These are phyloP conservation scores for Wickerhamomyces bovis DNA, from an alignment of 805 yeast genomes.

Conservation along the genomic window DNA sequence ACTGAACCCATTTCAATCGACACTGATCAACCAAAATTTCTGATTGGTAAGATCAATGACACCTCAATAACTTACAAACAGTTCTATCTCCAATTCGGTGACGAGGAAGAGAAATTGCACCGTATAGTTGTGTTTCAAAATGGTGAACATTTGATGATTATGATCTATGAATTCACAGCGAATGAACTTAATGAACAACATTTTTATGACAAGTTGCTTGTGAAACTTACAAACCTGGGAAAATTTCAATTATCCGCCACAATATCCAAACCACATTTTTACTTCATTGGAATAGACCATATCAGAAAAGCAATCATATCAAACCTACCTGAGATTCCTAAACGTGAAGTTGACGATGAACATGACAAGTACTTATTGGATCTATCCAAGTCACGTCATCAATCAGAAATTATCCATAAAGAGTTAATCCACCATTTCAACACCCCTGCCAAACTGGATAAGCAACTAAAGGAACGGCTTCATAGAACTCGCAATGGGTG, in stretches of 20 bases:
- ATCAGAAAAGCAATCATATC: constrained; percentile 6
- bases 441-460: background rate
- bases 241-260: constrained; percentile 6
- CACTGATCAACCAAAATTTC: constrained; percentile 1
- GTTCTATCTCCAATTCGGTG: constrained; percentile 13
- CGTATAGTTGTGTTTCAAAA: constrained; percentile 16
- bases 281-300: constrained; percentile 12
- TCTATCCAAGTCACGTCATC: constrained; percentile 6
- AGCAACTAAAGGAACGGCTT: constrained; percentile 14
- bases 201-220: constrained; percentile 10
- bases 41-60: constrained; percentile 16
- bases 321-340: constrained; percentile 14
- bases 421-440: constrained; percentile 10
- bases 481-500: constrained; percentile 18
- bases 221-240: constrained; percentile 5
- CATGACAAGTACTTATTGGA: constrained; percentile 10
- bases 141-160: constrained; percentile 2
- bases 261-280: constrained; percentile 5
- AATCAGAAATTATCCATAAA: constrained; percentile 14
- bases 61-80: constrained; percentile 15
- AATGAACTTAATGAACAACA: constrained; percentile 11
- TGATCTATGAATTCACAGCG: constrained; percentile 16
- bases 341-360: constrained; percentile 1
- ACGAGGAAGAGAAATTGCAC: constrained; percentile 10
- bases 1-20: background rate